Evolutionary conservation across 805 yeast species (phyloP).

Genomic region (Saturnispora diversa): DNA sequence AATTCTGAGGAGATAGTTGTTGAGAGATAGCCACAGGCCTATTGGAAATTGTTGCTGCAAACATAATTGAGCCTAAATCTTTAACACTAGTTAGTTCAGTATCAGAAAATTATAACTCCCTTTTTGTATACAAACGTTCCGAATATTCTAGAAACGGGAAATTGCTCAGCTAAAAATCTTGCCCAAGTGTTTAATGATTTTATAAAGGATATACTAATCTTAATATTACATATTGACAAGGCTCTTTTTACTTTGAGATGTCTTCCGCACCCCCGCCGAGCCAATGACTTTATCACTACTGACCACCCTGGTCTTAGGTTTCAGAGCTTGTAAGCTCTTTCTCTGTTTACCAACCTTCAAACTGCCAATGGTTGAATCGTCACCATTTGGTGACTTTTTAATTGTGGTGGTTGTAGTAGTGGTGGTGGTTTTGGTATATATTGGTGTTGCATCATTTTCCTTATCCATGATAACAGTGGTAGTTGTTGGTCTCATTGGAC

Average conservation of each 20-base stretch:
- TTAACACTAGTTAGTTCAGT: too few relatives aligned
- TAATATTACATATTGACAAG: conserved; percentile 11
- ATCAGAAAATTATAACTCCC: too few relatives aligned
- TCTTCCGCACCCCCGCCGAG: conserved; percentile 31
- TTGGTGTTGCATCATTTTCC: conserved; percentile 30
- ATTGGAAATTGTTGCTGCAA: conserved; percentile 30
- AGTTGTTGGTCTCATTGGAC: conserved; percentile 19
- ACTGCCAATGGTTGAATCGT: conserved; percentile 18
- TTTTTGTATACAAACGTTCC: too few relatives aligned
- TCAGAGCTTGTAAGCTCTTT: conserved; percentile 17
- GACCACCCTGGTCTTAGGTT: conserved; percentile 20
- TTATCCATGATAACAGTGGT: conserved; percentile 17
- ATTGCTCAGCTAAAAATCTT: too few relatives aligned
- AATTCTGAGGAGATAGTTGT: conserved; percentile 64
- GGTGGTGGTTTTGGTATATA: conserved; percentile 39
- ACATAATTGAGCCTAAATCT: conserved; percentile 19
- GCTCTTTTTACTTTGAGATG: conserved; percentile 22
- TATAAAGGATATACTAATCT: conserved; percentile 1
- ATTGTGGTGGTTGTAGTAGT: conserved; percentile 41
- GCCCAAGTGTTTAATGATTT: not conserved
- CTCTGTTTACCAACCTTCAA: conserved; percentile 23
- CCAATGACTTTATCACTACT: conserved; percentile 30
- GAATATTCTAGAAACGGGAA: too few relatives aligned
- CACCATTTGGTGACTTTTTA: conserved; percentile 23
- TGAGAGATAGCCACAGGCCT: conserved; percentile 39